Evolutionary conservation across 257 asterid genomes (phyloP).

Genomic region (Nicotiana benthamiana): DNA sequence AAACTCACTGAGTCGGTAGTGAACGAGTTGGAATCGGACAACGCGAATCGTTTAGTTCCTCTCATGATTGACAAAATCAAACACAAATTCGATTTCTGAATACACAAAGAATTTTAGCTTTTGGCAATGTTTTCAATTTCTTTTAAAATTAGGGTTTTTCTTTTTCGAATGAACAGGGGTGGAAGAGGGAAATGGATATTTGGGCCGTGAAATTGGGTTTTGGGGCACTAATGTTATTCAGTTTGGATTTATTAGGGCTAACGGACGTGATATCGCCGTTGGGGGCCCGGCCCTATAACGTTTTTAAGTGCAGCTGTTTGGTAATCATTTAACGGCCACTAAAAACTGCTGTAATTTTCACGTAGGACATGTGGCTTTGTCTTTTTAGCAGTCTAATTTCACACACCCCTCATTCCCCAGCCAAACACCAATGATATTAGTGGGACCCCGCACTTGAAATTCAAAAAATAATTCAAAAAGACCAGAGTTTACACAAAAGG

Average conservation of each 20-base stretch:
- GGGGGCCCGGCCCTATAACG: not conserved
- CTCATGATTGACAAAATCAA: constrained; percentile 34
- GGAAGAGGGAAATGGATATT: constrained; percentile 7
- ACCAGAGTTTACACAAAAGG: no score
- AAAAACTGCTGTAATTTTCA: not conserved
- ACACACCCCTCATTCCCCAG: not conserved
- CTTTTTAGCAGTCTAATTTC: not conserved
- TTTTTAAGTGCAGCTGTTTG: not conserved
- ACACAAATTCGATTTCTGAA: not conserved
- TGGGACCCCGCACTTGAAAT: not conserved
- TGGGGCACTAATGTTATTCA: constrained; percentile 5
- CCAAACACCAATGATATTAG: not conserved
- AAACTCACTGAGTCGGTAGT: constrained; percentile 56
- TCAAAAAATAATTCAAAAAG: not conserved
- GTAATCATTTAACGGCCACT: not conserved
- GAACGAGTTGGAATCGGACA: constrained; percentile 47
- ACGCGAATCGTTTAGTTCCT: constrained; percentile 73
- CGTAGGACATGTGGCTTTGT: not conserved
- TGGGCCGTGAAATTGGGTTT: constrained; percentile 18
- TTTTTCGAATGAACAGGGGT: not conserved
- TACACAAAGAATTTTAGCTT: constrained; percentile 3
- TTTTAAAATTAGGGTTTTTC: constrained; percentile 33
- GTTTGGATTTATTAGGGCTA: not conserved
- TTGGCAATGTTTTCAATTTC: not conserved
- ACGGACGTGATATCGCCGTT: not conserved